Evolutionary conservation across 2,329 filamentous ascomycete species (phyloP), one percentile per base, ranked within the genome.

Genomic region (Ophiostoma quercus): DNA sequence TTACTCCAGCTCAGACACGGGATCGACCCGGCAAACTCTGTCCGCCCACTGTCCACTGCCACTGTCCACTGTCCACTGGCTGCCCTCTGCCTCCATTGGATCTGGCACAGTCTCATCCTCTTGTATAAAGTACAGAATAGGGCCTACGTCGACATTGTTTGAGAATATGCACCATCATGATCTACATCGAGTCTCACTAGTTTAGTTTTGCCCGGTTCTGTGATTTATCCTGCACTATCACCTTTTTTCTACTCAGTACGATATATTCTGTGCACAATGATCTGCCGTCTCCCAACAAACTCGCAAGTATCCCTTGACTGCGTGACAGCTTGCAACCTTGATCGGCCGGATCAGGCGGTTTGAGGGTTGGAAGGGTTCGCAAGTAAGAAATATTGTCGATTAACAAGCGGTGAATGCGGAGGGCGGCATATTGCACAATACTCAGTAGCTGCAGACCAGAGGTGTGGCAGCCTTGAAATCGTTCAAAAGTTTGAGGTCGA

Each of bases 301-400:
- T 25, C 3, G 5, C 6, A 22, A 57, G 11, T 29, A 25, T 57
- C 51, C 51, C 51, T 57, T 25, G 9, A 47, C 19, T 47, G 6
- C 43, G 6, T 47, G 39, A 41, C 19, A n/a, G 19, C 43, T n/a
- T 57, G 22, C 22, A 9, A 57, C 11, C 11, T 12, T 25, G 51
- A 57, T 57, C 51, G 22, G n/a, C 51, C 51, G 51, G 51, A 57
- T 57, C n/a, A 57, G 51, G 51, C 51, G 51, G 51, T 25, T 16
- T 57, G 9, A 41, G 39, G 39, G 39, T 14, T 14, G 9, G n/a
- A 57, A 11, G 11, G 8, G 51, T 9, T 51, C 16, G n/a, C 3
- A 57, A 57, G 22, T 22, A 22, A 57, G 22, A 22, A 25, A 11
- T 8, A 57, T 7, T 7, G 16, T 19, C 1, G 16, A 25, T 12